These are phyloP conservation scores for Fusarium solani-melongenae DNA, from an alignment of 2,329 filamentous ascomycete genomes.

Conservation along the genomic window DNA sequence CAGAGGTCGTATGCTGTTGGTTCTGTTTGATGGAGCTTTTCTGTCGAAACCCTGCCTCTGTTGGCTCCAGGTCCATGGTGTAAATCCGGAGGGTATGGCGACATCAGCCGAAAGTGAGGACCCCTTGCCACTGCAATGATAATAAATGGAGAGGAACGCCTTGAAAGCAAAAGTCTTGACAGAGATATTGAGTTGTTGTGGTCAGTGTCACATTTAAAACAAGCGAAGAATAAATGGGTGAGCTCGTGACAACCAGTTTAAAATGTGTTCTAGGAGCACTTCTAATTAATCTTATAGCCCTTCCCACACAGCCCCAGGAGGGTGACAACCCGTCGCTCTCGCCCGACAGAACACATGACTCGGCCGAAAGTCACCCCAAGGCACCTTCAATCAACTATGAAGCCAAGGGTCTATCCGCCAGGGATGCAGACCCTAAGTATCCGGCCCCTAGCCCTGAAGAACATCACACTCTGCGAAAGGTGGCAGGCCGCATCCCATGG, in stretches of 20 bases:
- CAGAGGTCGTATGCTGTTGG: background rate
- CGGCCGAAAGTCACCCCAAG: background rate
- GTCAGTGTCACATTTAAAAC: background rate
- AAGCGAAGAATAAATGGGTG: background rate
- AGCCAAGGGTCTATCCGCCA: background rate
- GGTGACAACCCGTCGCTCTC: background rate
- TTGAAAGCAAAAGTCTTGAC: too few relatives aligned
- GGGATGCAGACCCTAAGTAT: background rate
- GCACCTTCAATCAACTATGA: background rate
- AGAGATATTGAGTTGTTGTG: background rate
- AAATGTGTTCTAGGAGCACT: background rate
- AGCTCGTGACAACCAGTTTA: background rate
- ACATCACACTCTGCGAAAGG: background rate
- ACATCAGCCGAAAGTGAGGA: background rate
- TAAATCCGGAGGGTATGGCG: background rate
- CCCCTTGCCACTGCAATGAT: background rate
- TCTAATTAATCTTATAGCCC: background rate
- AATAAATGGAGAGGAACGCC: background rate
- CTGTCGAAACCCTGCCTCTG: background rate
- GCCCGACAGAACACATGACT: background rate
- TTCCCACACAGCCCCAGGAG: background rate
- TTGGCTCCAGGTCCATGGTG: background rate
- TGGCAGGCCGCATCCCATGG: slow-evolving; percentile 60
- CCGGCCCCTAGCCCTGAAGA: background rate
- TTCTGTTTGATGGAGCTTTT: background rate